phyloP scores from a whole-genome alignment of 805 yeast species.

The Zygosaccharomyces gambellarensis region DNA sequence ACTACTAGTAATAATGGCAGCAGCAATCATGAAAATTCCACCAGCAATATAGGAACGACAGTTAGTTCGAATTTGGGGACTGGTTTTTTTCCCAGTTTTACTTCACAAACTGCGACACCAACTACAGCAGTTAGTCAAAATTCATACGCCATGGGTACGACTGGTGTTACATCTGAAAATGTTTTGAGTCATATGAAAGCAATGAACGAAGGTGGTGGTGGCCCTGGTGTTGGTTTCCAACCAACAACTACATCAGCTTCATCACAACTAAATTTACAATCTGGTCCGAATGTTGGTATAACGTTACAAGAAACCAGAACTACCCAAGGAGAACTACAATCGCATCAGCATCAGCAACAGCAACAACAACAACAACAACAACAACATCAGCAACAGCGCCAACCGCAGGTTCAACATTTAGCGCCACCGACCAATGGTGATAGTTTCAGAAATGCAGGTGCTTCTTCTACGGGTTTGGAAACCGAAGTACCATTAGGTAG shows the following conservation, averaged over 20 bases:
- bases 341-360: conserved; percentile 26
- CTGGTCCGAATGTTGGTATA: not conserved
- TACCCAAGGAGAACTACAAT: not conserved
- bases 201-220: conserved; percentile 14
- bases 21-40: conserved; percentile 8
- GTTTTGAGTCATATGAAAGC: conserved; percentile 34
- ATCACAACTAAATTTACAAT: not conserved
- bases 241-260: not conserved
- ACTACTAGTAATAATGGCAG: conserved; percentile 8
- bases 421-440: not conserved
- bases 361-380: conserved; percentile 21
- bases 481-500: conserved; percentile 66
- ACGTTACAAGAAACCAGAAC: not conserved
- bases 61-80: conserved; percentile 10
- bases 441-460: not conserved
- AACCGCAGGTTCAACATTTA: conserved; percentile 1
- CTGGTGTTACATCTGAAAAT: conserved; percentile 40
- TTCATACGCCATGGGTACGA: conserved; percentile 66
- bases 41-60: conserved; percentile 7
- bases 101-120: conserved; percentile 49
- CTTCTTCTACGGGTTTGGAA: conserved; percentile 8
- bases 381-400: not conserved
- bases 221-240: not conserved
- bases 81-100: conserved; percentile 35
- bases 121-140: conserved; percentile 64